Evolutionary conservation across 1,284 basidiomycete genomes (phyloP), one percentile per base, ranked within the genome.

Genomic region (Taiwanofungus camphoratus): DNA sequence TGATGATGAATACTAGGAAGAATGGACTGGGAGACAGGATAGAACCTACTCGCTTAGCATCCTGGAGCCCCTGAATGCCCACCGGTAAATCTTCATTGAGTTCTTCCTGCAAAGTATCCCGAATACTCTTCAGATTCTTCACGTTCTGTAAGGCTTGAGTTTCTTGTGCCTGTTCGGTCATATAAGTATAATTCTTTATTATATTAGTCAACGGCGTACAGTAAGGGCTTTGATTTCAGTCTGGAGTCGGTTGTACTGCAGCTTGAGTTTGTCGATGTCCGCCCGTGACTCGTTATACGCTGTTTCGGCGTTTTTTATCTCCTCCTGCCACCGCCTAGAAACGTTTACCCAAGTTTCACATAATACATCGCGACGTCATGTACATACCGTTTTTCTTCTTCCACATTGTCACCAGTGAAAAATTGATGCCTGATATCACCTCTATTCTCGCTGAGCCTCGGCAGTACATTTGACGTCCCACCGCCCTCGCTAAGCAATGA

Each of bases 11-110:
- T 11, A 22, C 4, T 16, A 31, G 39, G 4, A 13, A 6, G 21
- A 36, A 20, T 9, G 15, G 9, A 33, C 18, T n/a, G 22, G 46
- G 3, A 39, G 30, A 15, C 26, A 39, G 22, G 30, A 27, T 11
- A 16, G 18, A 0, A 58, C 64, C 13, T 42, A 77, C 79, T 45
- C 67, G 59, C 56, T 72, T 77, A 31, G 76, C 70, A 42, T 69
- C 73, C 49, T 87, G 74, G 18, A 92, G 67, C 4, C 74, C 79
- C 18, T 77, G 72, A 13, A 92, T 73, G 53, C 79, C 81, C 12
- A 76, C 77, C 1, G 91, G 87, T 53, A 86, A 68, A 23, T 85
- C 83, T 36, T 89, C 82, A 44, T 84, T 82, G 16, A 79, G 73
- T 52, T 87, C 82, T 19, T 79, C 69, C 46, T 74, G 69, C 8